Percentiles rank a stretch among this genome's conserved stretches.
These are phyloP conservation scores for Pseudogymnoascus sp. DNA, from an alignment of 2,329 filamentous ascomycete species.

Conservation along the genomic window DNA sequence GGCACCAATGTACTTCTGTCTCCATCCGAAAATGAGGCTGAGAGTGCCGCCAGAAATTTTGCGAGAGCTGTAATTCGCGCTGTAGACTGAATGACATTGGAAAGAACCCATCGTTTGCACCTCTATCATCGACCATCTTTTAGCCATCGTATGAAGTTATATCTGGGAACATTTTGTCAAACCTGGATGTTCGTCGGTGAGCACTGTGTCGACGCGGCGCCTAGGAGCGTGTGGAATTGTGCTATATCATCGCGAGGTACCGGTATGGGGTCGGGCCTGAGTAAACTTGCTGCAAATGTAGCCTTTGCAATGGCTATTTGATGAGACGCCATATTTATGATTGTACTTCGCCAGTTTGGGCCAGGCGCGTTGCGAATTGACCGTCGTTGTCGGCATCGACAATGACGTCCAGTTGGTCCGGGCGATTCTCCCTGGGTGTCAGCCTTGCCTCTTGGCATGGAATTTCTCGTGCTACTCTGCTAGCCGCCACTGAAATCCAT, in stretches of 20 bases:
- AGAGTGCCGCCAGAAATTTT: constrained; percentile 59
- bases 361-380: neutral
- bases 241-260: constrained; percentile 61
- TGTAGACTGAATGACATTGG: constrained; percentile 59
- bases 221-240: constrained; percentile 57
- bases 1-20: constrained; percentile 20
- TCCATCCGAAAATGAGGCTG: constrained; percentile 18
- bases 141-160: constrained; percentile 29
- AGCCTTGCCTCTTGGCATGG: neutral
- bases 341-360: neutral
- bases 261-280: constrained; percentile 64
- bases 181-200: constrained; percentile 80
- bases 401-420: neutral
- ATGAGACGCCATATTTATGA: constrained; percentile 50
- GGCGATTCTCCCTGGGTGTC: neutral
- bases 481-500: neutral
- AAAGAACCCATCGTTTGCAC: constrained; percentile 79
- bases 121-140: constrained; percentile 49
- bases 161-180: constrained; percentile 38
- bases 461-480: neutral
- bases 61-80: constrained; percentile 58
- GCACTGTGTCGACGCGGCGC: constrained; percentile 59
- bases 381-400: neutral
- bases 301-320: constrained; percentile 72
- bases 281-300: constrained; percentile 62